Evolutionary conservation across 257 asterid genomes (phyloP), one percentile per base, ranked within the genome.

Genomic region (Primulina tabacum): DNA sequence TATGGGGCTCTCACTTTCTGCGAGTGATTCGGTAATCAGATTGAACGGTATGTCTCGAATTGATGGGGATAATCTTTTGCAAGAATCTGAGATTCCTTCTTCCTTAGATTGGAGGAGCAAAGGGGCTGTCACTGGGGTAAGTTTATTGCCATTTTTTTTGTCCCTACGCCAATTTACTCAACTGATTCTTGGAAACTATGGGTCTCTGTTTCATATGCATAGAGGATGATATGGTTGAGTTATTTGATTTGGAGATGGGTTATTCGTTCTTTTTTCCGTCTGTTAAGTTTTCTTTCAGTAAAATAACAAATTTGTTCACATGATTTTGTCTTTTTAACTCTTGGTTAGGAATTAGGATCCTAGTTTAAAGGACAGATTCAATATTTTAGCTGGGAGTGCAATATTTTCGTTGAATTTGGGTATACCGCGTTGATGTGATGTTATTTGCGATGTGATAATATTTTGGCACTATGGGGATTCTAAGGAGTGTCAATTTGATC

Each of bases 71-170:
- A 67, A 65, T 75, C 77, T 74, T 69, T 78, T 75, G 64, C 67
- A 71, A 1, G 84, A 74, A 40, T 56, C 76, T 30, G 90, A 78
- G 64, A 38, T 85, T 68, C 98, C 98, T 10, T 65, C 78, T 55
- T 82, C 95, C 7, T 37, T 89, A 65, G 99, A 94, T 84, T 94
- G 99, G 99, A 86, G 97, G 80, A 72, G 77, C 5, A 71, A 85
- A 71, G 99, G 97, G 69, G 97, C 95, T 58, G 96, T 94, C 52
- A 88, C 97, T n/a, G 72, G 47, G 20, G 95, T 94, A 80, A 61
- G 89, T 57, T 34, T 16, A 12, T 64, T 33, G 62, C 76, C 52
- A 21, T 12, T 5, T 34, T 11, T 75, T 50, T 18, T 9, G 21
- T 35, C 30, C n/a, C 30, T 28, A 2, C 30, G 30, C 4, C 30